phyloP scores from a whole-genome alignment of 176 grass and related monocot genomes.

The Carex kokanica region DNA sequence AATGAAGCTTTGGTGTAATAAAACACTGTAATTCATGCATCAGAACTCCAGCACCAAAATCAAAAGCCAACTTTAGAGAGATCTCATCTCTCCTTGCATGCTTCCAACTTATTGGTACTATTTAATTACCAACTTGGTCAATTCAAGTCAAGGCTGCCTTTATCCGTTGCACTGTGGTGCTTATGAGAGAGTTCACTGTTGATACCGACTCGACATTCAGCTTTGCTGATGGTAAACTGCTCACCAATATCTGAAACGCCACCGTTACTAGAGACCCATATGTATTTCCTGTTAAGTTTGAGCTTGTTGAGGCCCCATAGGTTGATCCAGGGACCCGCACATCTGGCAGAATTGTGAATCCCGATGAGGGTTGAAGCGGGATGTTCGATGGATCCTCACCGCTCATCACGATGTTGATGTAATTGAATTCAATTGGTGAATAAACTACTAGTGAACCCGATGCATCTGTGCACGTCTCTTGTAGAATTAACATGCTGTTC shows the following conservation, averaged over 20 bases:
- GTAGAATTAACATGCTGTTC: slow-evolving; percentile 81
- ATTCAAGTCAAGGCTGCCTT: slow-evolving; percentile 65
- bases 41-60: slow-evolving; percentile 24
- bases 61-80: slow-evolving; percentile 6
- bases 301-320: slow-evolving; percentile 37
- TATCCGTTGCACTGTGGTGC: slow-evolving; percentile 77
- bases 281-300: background rate
- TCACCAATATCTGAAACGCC: slow-evolving; percentile 77
- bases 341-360: slow-evolving; percentile 56
- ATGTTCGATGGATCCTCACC: slow-evolving; percentile 78
- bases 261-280: slow-evolving; percentile 58
- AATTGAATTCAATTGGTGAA: slow-evolving; percentile 63
- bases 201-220: slow-evolving; percentile 73
- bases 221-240: slow-evolving; percentile 72
- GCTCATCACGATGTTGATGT: slow-evolving; percentile 82
- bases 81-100: background rate
- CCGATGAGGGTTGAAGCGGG: slow-evolving; percentile 61
- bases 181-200: slow-evolving; percentile 70
- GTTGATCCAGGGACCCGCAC: background rate
- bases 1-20: slow-evolving; percentile 1
- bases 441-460: slow-evolving; percentile 69
- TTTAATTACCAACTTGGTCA: no score
- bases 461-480: slow-evolving; percentile 87
- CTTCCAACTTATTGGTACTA: background rate
- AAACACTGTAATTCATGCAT: slow-evolving; percentile 16